phyloP scores from a whole-genome alignment of 1,139 yeast species.

The Yamadazyma mexicana region DNA sequence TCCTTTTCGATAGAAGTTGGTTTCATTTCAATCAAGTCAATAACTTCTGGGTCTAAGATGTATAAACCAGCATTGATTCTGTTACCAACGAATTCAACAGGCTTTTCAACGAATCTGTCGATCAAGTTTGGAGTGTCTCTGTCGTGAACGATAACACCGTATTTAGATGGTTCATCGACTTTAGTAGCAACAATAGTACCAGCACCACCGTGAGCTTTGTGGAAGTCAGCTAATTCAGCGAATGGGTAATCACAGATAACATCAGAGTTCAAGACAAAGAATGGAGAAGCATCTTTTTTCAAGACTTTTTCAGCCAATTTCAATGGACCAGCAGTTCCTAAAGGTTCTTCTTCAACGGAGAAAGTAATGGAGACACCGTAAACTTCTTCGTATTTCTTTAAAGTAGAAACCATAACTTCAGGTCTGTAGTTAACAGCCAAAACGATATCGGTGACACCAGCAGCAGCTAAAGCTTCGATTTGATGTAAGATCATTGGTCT shows the following conservation, averaged over 20 bases:
- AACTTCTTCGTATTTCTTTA: conserved; percentile 90
- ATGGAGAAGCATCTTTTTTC: conserved; percentile 93
- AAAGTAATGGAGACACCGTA: conserved; percentile 95
- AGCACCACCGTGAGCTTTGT: conserved; percentile 92
- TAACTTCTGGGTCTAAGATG: conserved; percentile 94
- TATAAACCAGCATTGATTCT: conserved; percentile 97
- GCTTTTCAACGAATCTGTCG: conserved; percentile 99
- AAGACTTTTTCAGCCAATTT: conserved; percentile 94
- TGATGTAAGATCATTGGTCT: conserved; percentile 97
- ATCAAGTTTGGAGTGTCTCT: conserved; percentile 89
- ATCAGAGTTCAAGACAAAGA: conserved; percentile 97
- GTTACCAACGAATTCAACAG: conserved; percentile 98
- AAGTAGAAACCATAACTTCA: conserved; percentile 96
- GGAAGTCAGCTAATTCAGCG: conserved; percentile 88
- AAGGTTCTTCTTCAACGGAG: conserved; percentile 98
- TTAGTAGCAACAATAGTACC: conserved; percentile 99
- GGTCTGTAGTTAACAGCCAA: conserved; percentile 99
- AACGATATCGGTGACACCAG: conserved; percentile 98
- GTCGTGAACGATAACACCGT: conserved; percentile 99
- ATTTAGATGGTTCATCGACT: conserved; percentile 98
- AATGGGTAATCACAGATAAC: conserved; percentile 99
- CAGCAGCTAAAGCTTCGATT: conserved; percentile 95
- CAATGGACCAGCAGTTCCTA: conserved; percentile 99
- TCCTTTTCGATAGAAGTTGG: conserved; percentile 99
- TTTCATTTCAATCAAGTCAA: conserved; percentile 93